Conservation (phyloP, 2,329 filamentous ascomycete genomes). For the Myotisia sp. region DNA sequence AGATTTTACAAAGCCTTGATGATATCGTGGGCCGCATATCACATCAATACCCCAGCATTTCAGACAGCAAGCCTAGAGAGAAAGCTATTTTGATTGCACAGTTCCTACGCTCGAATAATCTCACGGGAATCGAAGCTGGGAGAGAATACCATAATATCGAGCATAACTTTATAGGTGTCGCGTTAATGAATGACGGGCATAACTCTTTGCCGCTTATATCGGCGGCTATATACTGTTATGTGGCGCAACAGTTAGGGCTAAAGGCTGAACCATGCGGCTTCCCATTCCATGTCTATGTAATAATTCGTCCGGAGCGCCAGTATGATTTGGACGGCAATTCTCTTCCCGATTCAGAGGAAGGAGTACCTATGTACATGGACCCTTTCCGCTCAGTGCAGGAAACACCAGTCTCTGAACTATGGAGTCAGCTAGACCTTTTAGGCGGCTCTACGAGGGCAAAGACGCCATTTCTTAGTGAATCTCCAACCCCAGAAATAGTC, state of each 20-base stretch:
- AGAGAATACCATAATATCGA: slow-evolving; percentile 61
- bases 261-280: slow-evolving; percentile 66
- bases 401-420: slow-evolving; percentile 46
- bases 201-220: slow-evolving; percentile 77
- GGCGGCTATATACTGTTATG: slow-evolving; percentile 67
- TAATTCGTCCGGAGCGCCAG: slow-evolving; percentile 51
- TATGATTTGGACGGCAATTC: slow-evolving; percentile 44
- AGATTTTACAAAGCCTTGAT: slow-evolving; percentile 55
- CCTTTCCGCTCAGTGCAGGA: slow-evolving; percentile 61
- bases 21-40: slow-evolving; percentile 45
- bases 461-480: slow-evolving; percentile 47
- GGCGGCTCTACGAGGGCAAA: slow-evolving; percentile 28
- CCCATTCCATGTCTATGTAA: slow-evolving; percentile 71
- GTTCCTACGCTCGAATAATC: slow-evolving; percentile 54
- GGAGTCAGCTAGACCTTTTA: slow-evolving; percentile 43
- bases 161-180: slow-evolving; percentile 78
- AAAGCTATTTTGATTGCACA: slow-evolving; percentile 54
- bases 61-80: slow-evolving; percentile 45
- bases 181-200: slow-evolving; percentile 56
- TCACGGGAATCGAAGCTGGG: slow-evolving; percentile 57
- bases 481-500: slow-evolving; percentile 52
- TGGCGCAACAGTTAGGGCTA: slow-evolving; percentile 61
- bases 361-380: slow-evolving; percentile 62
- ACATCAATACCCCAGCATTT: slow-evolving; percentile 38
- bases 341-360: slow-evolving; percentile 13